phyloP scores from a whole-genome alignment of 306 rosid genomes.

The Psophocarpus tetragonolobus region DNA sequence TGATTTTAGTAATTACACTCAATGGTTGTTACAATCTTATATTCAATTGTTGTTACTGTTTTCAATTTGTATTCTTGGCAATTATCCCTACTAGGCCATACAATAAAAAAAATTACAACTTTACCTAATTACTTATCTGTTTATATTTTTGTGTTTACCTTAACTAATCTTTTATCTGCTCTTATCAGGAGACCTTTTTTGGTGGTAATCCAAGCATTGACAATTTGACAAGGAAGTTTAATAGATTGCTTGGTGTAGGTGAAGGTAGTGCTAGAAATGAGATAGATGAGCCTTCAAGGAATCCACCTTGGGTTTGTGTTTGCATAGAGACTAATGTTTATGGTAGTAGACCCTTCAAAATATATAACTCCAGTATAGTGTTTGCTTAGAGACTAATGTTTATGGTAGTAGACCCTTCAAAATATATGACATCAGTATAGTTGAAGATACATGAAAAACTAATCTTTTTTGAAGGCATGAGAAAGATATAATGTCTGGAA shows the following conservation, averaged over 20 bases:
- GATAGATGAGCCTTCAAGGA: slow-evolving; percentile 35
- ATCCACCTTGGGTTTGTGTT: slow-evolving; percentile 77
- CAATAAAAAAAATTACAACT: no score
- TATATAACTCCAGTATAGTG: slow-evolving; percentile 54
- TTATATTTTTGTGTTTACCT: background rate
- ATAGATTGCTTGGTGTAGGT: slow-evolving; percentile 54
- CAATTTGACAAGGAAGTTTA: slow-evolving; percentile 40
- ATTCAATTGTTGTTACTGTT: background rate
- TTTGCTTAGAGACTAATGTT: background rate
- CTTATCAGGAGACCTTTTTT: slow-evolving; percentile 53
- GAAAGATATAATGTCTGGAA: no score
- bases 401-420: slow-evolving; percentile 44
- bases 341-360: slow-evolving; percentile 41
- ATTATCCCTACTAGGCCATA: background rate
- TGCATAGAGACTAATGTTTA: slow-evolving; percentile 39
- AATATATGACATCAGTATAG: slow-evolving; percentile 55
- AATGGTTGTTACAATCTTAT: background rate
- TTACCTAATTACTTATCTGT: background rate
- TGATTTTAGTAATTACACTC: background rate
- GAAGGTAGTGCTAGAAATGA: slow-evolving; percentile 8
- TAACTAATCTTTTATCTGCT: background rate
- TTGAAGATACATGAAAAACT: background rate
- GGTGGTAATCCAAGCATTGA: slow-evolving; percentile 40
- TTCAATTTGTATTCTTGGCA: background rate
- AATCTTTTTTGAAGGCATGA: background rate